Conservation (phyloP, 2,329 filamentous ascomycete species). For the Nothomitra cinnamomea region DNA sequence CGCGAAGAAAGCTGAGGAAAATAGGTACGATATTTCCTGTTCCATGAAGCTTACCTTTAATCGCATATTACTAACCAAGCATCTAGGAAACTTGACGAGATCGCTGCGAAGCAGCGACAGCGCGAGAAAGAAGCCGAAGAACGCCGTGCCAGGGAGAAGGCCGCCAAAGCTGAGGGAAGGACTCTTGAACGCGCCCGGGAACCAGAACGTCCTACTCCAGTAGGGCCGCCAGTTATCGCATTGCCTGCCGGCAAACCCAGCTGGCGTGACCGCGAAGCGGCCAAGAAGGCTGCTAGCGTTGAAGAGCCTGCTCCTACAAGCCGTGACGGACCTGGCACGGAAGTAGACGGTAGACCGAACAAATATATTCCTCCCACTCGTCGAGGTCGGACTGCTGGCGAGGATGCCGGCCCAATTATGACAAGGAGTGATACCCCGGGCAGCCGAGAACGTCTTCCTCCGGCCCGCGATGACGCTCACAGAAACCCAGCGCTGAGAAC, state of each 20-base stretch:
- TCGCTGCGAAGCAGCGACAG: conserved; percentile 50
- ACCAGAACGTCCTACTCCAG: not conserved
- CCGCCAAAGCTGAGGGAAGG: not conserved
- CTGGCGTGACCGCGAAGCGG: conserved; percentile 6
- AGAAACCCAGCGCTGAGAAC: not conserved
- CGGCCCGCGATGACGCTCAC: not conserved
- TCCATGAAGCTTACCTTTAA: not conserved
- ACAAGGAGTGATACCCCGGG: not conserved
- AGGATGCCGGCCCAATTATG: not conserved
- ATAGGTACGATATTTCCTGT: conserved; percentile 30
- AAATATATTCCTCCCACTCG: not conserved
- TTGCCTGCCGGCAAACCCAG: conserved; percentile 1
- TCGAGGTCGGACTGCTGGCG: not conserved
- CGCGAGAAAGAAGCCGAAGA: conserved; percentile 76
- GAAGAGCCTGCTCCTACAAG: not conserved
- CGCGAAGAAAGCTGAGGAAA: conserved; percentile 38
- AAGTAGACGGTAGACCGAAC: not conserved
- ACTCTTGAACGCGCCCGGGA: conserved; percentile 3
- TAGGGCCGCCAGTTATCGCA: not conserved
- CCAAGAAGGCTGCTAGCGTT: not conserved
- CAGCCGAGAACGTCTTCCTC: not conserved
- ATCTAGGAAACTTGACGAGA: conserved; percentile 42
- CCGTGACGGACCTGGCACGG: not conserved
- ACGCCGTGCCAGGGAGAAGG: conserved; percentile 5
- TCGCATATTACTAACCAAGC: conserved; percentile 17